These are phyloP conservation scores for Tetrahymena elliotti DNA, from an alignment of 73 alveolate species.

Conservation along the genomic window DNA sequence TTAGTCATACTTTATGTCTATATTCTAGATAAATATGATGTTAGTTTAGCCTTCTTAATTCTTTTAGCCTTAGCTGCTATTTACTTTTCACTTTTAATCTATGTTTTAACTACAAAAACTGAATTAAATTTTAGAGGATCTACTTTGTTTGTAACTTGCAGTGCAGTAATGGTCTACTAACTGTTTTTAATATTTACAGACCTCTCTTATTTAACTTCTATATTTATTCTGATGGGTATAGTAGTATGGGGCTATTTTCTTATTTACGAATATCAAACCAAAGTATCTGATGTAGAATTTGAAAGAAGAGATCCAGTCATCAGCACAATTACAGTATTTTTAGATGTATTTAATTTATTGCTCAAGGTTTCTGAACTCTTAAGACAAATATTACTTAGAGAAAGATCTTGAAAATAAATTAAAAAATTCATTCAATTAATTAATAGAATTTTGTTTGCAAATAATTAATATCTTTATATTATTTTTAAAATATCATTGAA, in stretches of 20 bases:
- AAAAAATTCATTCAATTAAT: neutral
- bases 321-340: neutral
- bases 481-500: too few species aligned
- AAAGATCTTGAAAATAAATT: neutral
- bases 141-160: neutral
- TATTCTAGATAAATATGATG: neutral
- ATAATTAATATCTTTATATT: too few species aligned
- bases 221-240: neutral
- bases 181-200: neutral
- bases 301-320: neutral
- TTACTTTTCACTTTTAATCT: neutral
- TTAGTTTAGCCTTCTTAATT: neutral
- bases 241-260: neutral
- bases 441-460: neutral
- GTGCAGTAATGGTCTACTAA: neutral
- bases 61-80: neutral
- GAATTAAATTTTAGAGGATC: neutral
- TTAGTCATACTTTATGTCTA: neutral
- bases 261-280: neutral
- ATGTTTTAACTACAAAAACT: neutral
- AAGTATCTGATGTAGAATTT: neutral
- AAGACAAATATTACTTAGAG: neutral
- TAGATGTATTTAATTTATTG: neutral
- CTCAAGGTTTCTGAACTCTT: neutral
- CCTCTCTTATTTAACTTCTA: neutral